These are phyloP conservation scores for Rhizopogon vesiculosus DNA, from an alignment of 768 basidiomycete genomes.

Conservation along the genomic window DNA sequence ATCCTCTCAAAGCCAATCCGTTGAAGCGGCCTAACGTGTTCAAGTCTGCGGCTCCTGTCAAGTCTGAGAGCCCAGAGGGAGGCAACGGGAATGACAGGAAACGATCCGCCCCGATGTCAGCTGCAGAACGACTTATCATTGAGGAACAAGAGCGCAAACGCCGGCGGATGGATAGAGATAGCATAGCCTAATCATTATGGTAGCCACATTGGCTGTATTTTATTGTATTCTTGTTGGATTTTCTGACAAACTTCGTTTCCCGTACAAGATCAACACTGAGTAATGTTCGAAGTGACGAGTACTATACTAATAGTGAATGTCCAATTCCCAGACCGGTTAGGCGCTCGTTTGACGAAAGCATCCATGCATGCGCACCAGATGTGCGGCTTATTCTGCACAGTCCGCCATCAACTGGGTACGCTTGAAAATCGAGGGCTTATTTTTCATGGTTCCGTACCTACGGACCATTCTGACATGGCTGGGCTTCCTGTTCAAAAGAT, in stretches of 20 bases:
- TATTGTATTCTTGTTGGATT: conserved; percentile 4
- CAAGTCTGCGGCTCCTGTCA: conserved; percentile 42
- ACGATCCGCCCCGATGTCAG: conserved; percentile 63
- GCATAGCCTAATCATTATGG: conserved; percentile 9
- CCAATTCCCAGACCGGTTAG: neutral
- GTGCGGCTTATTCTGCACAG: neutral
- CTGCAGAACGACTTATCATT: conserved; percentile 79
- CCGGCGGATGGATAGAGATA: conserved; percentile 62
- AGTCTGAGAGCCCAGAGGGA: conserved; percentile 24
- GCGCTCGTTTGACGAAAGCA: neutral
- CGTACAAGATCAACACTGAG: too few species aligned
- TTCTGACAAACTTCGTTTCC: neutral
- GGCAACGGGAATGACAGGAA: conserved; percentile 51
- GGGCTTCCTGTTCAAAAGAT: neutral
- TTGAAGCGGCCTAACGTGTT: conserved; percentile 74
- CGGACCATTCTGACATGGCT: neutral
- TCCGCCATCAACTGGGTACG: neutral
- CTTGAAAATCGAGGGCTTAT: neutral
- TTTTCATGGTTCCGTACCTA: neutral
- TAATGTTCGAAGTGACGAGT: too few species aligned
- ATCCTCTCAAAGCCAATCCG: conserved; percentile 64
- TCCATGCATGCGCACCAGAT: neutral
- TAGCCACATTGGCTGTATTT: neutral
- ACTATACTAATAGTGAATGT: too few species aligned
- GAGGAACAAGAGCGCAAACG: conserved; percentile 92